Evolutionary conservation across 1,284 basidiomycete genomes (phyloP), one percentile per base, ranked within the genome.

Genomic region (Laetiporus sulphureus): DNA sequence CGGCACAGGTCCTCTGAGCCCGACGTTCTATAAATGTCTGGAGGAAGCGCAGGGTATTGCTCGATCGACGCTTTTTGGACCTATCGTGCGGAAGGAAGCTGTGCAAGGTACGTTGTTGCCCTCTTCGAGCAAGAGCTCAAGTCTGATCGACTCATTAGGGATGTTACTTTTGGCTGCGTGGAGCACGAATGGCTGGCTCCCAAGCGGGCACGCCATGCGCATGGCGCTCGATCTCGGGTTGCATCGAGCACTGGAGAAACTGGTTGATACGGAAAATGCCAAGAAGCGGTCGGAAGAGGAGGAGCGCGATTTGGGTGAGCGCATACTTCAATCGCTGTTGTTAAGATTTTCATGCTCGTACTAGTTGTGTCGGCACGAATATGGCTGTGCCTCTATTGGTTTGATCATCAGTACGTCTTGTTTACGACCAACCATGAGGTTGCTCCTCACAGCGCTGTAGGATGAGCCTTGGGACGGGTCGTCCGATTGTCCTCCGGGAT

Each of bases 11-110:
- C 83, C 85, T 18, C 77, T 91, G 18, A 83, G 79, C 40, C 72
- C 82, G 22, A 86, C 91, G 1, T 94, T 93, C 63, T 92, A 92
- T 67, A 83, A 82, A 56, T 91, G 88, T 58, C 72, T 95, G 34
- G 91, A 94, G 58, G 91, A 95, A 64, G 91, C 91, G 5, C 91
- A 95, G 61, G 90, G 91, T 33, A 94, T 95, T 50, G 93, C 92
- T 29, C 78, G 91, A 32, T 91, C 88, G 13, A 92, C 91, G 10
- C 71, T 96, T 38, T 95, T 95, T 57, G 90, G 91, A 11, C 91
- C 91, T 35, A 81, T 94, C 23, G 90, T 92, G 15, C 73, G 89
- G 56, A 95, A 95, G 63, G 92, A 95, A 65, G 92, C 91, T 25
- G 91, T 95, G 20, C 91, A 93, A 77, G 86, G 84, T 77, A 12